Conservation (phyloP, 805 yeast species). For the Saccharomycopsis vini region DNA sequence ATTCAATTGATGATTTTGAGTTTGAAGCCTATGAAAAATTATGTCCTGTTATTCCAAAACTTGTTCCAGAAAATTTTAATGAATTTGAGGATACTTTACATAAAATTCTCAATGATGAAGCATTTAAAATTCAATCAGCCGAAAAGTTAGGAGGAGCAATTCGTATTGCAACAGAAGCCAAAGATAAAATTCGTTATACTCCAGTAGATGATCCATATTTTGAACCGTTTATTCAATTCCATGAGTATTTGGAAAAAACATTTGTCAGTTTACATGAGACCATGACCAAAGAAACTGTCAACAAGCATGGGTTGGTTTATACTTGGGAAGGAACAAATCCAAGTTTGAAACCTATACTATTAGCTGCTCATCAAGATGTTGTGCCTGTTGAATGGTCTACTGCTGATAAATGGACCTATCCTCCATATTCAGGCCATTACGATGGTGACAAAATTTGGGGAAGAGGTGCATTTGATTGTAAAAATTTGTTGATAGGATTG, state of each 20-base stretch:
- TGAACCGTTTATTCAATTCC: constrained; percentile 39
- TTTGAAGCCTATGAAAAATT: too few relatives aligned
- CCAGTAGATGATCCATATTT: constrained; percentile 31
- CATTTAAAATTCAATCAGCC: constrained; percentile 30
- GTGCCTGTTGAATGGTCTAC: constrained; percentile 66
- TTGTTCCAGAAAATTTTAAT: constrained; percentile 25
- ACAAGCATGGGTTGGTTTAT: constrained; percentile 52
- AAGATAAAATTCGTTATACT: constrained; percentile 30
- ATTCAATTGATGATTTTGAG: too few relatives aligned
- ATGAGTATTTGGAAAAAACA: constrained; percentile 41
- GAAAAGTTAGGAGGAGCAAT: constrained; percentile 40
- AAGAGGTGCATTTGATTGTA: constrained; percentile 71
- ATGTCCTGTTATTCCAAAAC: constrained; percentile 22
- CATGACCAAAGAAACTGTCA: constrained; percentile 44
- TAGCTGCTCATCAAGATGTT: constrained; percentile 73
- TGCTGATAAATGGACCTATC: constrained; percentile 49
- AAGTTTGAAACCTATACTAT: constrained; percentile 50
- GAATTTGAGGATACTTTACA: constrained; percentile 27
- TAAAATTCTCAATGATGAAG: constrained; percentile 28
- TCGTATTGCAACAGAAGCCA: constrained; percentile 42
- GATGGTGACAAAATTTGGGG: constrained; percentile 70
- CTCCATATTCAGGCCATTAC: constrained; percentile 60
- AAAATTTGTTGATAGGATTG: constrained; percentile 55
- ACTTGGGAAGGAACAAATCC: constrained; percentile 41
- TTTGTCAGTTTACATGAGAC: constrained; percentile 45